Conservation (phyloP, 2,329 filamentous ascomycete species). For the Xylaria sp. region DNA sequence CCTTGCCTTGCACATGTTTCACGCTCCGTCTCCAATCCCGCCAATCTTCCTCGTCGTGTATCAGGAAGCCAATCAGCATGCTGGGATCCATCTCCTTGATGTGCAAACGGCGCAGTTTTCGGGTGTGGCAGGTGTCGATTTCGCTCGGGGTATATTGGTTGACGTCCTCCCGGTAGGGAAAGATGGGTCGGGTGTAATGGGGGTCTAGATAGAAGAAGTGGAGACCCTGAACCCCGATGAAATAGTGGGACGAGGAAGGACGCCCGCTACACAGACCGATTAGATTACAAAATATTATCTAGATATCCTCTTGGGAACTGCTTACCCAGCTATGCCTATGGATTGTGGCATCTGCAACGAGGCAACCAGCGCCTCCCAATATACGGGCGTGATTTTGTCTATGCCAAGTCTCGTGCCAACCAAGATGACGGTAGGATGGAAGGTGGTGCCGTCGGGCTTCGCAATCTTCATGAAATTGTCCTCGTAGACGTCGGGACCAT, state of each 20-base stretch:
- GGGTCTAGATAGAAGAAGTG: conserved; percentile 95
- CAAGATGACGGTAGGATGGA: conserved; percentile 87
- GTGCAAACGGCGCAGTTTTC: conserved; percentile 82
- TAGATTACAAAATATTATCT: conserved; percentile 28
- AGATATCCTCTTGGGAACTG: conserved; percentile 14
- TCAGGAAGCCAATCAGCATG: conserved; percentile 95
- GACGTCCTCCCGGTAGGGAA: conserved; percentile 70
- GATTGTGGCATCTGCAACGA: conserved; percentile 89
- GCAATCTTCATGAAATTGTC: conserved; percentile 85
- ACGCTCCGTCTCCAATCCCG: conserved; percentile 81
- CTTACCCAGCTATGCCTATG: conserved; percentile 94
- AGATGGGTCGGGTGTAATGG: conserved; percentile 81
- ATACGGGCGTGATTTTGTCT: conserved; percentile 92
- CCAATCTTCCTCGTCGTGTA: conserved; percentile 86
- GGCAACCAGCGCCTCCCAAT: conserved; percentile 91
- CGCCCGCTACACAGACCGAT: conserved; percentile 72
- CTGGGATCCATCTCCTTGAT: conserved; percentile 96
- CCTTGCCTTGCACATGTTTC: conserved; percentile 79
- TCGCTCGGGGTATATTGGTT: conserved; percentile 75
- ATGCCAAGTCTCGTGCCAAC: conserved; percentile 91
- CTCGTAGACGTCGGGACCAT: conserved; percentile 92
- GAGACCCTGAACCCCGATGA: conserved; percentile 71
- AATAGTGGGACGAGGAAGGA: conserved; percentile 83
- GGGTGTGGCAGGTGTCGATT: conserved; percentile 85
- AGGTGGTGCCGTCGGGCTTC: conserved; percentile 69